These are phyloP conservation scores for Fusarium marasasianum DNA, from an alignment of 2,329 filamentous ascomycete species.

Conservation along the genomic window DNA sequence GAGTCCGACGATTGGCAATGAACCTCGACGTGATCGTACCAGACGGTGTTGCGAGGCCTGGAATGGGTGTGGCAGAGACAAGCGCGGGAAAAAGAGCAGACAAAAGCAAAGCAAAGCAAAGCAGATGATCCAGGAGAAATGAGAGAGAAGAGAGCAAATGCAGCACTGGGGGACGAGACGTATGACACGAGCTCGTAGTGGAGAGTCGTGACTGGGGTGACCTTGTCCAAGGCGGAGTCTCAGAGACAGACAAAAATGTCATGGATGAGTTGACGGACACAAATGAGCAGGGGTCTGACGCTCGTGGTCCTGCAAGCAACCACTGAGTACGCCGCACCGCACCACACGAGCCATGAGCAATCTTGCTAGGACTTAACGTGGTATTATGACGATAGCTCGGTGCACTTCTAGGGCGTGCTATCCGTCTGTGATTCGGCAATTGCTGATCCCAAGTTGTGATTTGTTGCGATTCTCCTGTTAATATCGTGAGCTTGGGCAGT, in stretches of 20 bases:
- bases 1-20: conserved; percentile 33
- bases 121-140: conserved; percentile 26
- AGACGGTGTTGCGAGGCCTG: conserved; percentile 47
- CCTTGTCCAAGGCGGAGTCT: conserved; percentile 34
- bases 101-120: conserved; percentile 27
- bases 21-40: conserved; percentile 46
- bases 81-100: conserved; percentile 27
- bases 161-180: conserved; percentile 29
- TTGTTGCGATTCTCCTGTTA: neutral
- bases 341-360: conserved; percentile 21
- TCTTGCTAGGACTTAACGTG: conserved; percentile 7
- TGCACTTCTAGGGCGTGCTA: neutral
- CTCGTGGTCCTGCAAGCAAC: conserved; percentile 31
- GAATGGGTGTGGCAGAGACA: conserved; percentile 43
- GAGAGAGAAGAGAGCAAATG: conserved; percentile 29
- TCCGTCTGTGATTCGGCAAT: conserved; percentile 18
- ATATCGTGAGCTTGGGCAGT: conserved; percentile 28
- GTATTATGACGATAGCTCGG: neutral
- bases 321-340: conserved; percentile 19
- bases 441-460: neutral
- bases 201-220: conserved; percentile 25
- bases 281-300: conserved; percentile 28
- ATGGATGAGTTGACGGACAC: conserved; percentile 28
- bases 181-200: conserved; percentile 29
- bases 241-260: conserved; percentile 28